These are phyloP conservation scores for Macrophomina pseudophaseolina DNA, from an alignment of 2,329 filamentous ascomycete species.

Conservation along the genomic window DNA sequence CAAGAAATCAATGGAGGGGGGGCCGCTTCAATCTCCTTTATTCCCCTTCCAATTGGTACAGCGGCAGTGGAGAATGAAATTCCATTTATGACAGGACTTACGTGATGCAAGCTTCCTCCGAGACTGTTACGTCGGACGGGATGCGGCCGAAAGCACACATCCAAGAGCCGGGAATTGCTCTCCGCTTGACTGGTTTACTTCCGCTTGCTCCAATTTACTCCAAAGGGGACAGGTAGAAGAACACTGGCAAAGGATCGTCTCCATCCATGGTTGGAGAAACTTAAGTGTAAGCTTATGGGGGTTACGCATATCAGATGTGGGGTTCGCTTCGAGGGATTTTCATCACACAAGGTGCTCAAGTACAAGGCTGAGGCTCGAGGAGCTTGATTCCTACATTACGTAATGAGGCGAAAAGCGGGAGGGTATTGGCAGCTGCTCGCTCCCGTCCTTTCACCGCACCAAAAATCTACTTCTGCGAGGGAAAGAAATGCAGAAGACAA, in stretches of 20 bases:
- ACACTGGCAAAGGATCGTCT: neutral
- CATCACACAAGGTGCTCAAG: neutral
- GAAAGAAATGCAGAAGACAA: neutral
- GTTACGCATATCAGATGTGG: neutral
- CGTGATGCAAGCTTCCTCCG: neutral
- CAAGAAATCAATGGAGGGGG: neutral
- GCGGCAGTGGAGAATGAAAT: neutral
- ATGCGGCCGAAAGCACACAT: neutral
- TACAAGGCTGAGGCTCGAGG: slow-evolving; percentile 1
- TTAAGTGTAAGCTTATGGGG: neutral
- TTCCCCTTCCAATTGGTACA: neutral
- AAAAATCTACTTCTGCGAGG: neutral
- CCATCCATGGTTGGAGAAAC: neutral
- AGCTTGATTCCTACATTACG: slow-evolving; percentile 3
- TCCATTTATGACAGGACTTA: slow-evolving; percentile 9
- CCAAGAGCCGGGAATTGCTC: neutral
- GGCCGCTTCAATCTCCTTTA: neutral
- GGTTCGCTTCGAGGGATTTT: neutral
- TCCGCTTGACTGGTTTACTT: neutral
- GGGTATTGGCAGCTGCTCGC: neutral
- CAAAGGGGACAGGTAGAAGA: neutral
- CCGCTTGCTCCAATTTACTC: neutral
- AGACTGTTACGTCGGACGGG: neutral
- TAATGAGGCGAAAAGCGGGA: neutral
- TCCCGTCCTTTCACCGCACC: neutral